Evolutionary conservation across 2,329 filamentous ascomycete species (phyloP).

Genomic region (Capronia epimyces): DNA sequence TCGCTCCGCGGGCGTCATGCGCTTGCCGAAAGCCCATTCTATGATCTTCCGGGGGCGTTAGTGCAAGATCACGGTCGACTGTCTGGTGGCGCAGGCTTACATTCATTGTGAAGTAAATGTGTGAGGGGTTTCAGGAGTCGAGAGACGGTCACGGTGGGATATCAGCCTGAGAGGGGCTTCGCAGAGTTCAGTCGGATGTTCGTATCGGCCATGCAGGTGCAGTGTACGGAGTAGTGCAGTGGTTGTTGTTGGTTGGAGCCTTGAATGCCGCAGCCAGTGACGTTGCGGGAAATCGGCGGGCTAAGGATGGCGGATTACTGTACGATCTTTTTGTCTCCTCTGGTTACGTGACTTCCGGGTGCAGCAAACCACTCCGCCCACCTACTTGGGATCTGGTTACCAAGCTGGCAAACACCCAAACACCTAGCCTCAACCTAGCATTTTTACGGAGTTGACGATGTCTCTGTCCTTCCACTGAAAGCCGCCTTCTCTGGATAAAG

Average conservation of each 20-base stretch:
- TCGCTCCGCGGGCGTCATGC: conserved; percentile 80
- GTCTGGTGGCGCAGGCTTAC: conserved; percentile 29
- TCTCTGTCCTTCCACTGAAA: not conserved
- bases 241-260: conserved; percentile 4
- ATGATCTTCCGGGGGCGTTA: conserved; percentile 60
- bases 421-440: not conserved
- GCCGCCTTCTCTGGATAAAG: not conserved
- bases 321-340: conserved; percentile 1
- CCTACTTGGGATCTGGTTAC: not conserved
- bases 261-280: not conserved
- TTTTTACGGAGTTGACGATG: not conserved
- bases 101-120: conserved; percentile 34
- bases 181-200: not conserved
- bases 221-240: not conserved
- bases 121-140: not conserved
- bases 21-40: conserved; percentile 99
- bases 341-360: not conserved
- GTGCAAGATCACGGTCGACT: conserved; percentile 8
- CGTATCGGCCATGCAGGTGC: not conserved
- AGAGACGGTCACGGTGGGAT: not conserved
- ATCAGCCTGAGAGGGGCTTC: not conserved
- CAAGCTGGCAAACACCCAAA: not conserved
- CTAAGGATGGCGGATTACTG: not conserved
- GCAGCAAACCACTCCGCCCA: not conserved
- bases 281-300: not conserved